A percentile compares a stretch with the other conserved stretches of the same genome.
Evolutionary conservation across 257 asterid genomes (phyloP).

Genomic region (Ilex aquifolium): DNA sequence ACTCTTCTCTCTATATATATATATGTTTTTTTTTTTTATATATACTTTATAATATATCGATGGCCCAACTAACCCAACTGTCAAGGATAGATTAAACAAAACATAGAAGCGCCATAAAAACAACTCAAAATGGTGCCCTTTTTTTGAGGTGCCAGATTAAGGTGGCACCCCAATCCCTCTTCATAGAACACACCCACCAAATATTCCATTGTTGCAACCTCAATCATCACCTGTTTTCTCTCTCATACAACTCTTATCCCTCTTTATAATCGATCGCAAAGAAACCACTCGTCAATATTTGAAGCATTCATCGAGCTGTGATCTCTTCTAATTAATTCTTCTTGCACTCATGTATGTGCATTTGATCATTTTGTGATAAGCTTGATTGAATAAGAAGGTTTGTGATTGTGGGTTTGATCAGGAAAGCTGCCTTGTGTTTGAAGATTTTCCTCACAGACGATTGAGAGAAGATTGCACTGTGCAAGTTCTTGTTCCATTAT

Average conservation of each 20-base stretch:
- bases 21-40: too few relatives aligned
- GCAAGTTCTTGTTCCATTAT: not conserved
- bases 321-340: not conserved
- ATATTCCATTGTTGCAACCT: slow-evolving; percentile 17
- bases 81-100: slow-evolving; percentile 31
- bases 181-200: slow-evolving; percentile 18
- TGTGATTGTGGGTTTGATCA: too few relatives aligned
- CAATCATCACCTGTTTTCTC: slow-evolving; percentile 25
- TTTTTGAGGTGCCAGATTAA: slow-evolving; percentile 17
- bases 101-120: slow-evolving; percentile 28
- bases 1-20: not conserved
- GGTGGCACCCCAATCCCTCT: slow-evolving; percentile 14
- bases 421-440: not conserved
- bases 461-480: not conserved
- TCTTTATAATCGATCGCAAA: slow-evolving; percentile 27
- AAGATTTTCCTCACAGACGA: not conserved
- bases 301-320: slow-evolving; percentile 17
- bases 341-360: not conserved
- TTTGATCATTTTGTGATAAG: too few relatives aligned
- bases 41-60: not conserved
- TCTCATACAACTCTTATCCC: slow-evolving; percentile 27
- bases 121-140: slow-evolving; percentile 50
- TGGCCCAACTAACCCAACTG: slow-evolving; percentile 45
- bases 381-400: too few relatives aligned
- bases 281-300: slow-evolving; percentile 13